These are phyloP conservation scores for Paramecium octaurelia DNA, from an alignment of 73 alveolate species.

Conservation along the genomic window DNA sequence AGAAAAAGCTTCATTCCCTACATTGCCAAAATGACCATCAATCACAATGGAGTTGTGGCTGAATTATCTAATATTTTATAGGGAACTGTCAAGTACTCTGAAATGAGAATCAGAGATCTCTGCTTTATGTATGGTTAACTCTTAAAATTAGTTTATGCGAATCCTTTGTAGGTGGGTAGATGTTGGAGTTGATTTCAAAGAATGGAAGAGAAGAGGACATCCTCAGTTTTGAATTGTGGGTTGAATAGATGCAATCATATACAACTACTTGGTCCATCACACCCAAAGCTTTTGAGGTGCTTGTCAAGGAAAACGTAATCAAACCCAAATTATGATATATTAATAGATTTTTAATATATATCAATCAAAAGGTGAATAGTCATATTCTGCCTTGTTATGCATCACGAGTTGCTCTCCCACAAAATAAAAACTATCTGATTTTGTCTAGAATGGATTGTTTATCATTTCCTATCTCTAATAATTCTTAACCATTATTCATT, in stretches of 20 bases:
- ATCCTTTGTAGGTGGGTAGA: background rate
- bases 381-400: conserved; percentile 95
- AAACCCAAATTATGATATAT: background rate
- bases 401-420: conserved; percentile 92
- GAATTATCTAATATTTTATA: background rate
- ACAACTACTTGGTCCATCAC: background rate
- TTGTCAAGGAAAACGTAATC: background rate
- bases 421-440: conserved; percentile 95
- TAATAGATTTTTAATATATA: background rate
- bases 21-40: background rate
- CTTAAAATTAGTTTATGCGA: background rate
- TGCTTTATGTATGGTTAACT: background rate
- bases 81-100: background rate
- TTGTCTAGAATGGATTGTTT: conserved; percentile 89
- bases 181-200: background rate
- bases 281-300: background rate
- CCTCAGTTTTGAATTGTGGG: conserved; percentile 2
- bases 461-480: conserved; percentile 80
- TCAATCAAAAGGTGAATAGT: conserved; percentile 75
- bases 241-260: background rate
- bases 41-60: conserved; percentile 29
- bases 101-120: conserved; percentile 23
- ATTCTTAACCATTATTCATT: background rate
- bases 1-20: background rate
- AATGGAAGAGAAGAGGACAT: conserved; percentile 32